Evolutionary conservation across 495 filamentous ascomycete species (phyloP), one percentile per base, ranked within the genome.

Genomic region (Xylaria acuta): DNA sequence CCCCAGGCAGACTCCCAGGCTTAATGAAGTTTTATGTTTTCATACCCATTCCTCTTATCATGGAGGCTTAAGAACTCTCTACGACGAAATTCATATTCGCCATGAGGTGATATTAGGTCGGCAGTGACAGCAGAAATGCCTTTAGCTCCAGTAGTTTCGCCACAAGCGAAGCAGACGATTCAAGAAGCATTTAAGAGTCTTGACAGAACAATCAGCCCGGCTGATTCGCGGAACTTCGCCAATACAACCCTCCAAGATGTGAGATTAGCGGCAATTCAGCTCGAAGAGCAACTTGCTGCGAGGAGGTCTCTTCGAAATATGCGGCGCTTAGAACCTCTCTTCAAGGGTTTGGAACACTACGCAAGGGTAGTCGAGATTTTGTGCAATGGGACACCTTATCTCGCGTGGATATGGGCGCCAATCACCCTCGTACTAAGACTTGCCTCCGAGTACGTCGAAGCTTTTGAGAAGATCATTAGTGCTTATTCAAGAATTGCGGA

Each of bases 281-380:
- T 60, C 1, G 56, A 60, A 38, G 32, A 60, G 16, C 5, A 60
- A n/a, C 30, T 60, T 34, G 30, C 56, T 7, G 56, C 32, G 5
- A 30, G 27, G 27, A 58, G 20, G 18, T 5, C 27, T 4, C 78
- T 32, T 86, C 85, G 1, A 85, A 78, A 76, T 87, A 88, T 60
- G 12, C 85, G 84, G 73, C 86, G 87, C 1, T 82, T 83, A 5
- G 88, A 73, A 5, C 87, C 87, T 0, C 79, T 79, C 53, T 88
- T 89, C 16, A 81, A 77, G 2, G 56, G 56, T 2, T 8, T 60
- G 14, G 18, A 38, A 36, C 56, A 60, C 11, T 60, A 60, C 32
- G 8, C 56, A 32, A 60, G 40, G 5, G 56, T 38, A 3, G 32
- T n/a, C 0, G 56, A 38, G 2, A 22, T 60, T 11, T 16, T 60